Conservation (phyloP, 1,284 basidiomycete species). For the Heterobasidion annosum region DNA sequence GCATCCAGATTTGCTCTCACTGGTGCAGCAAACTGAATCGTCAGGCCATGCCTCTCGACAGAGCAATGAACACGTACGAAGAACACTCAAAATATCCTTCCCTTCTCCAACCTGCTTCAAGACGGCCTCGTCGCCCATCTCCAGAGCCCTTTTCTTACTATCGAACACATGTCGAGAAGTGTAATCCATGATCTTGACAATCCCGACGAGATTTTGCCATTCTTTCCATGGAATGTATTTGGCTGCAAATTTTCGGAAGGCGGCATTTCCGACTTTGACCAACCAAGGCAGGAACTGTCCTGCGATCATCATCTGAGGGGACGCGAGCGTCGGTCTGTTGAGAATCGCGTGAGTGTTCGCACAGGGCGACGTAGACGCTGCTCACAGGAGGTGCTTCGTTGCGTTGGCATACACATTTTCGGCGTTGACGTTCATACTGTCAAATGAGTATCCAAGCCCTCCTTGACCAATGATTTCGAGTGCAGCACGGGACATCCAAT, state of each 20-base stretch:
- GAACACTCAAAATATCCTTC: slow-evolving; percentile 38
- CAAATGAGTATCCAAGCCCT: slow-evolving; percentile 32
- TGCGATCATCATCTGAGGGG: slow-evolving; percentile 11
- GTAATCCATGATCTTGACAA: slow-evolving; percentile 28
- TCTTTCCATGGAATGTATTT: slow-evolving; percentile 24
- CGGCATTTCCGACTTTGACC: slow-evolving; percentile 23
- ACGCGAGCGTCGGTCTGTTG: slow-evolving; percentile 13
- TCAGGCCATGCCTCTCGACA: not conserved
- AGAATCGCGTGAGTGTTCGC: not conserved
- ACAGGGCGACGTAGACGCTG: slow-evolving; percentile 6
- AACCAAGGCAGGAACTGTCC: slow-evolving; percentile 23
- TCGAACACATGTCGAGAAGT: slow-evolving; percentile 28
- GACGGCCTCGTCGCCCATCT: slow-evolving; percentile 23
- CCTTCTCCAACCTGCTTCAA: slow-evolving; percentile 23
- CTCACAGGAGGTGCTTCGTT: slow-evolving; percentile 20
- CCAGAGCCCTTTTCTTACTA: slow-evolving; percentile 28
- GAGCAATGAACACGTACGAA: slow-evolving; percentile 22
- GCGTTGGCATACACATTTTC: slow-evolving; percentile 22
- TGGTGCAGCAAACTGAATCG: not conserved
- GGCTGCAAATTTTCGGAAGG: slow-evolving; percentile 25
- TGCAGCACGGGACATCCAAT: slow-evolving; percentile 29
- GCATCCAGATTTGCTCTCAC: slow-evolving; percentile 10
- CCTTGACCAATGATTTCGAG: slow-evolving; percentile 23
- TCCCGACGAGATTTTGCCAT: slow-evolving; percentile 23
- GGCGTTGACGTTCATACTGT: slow-evolving; percentile 11